A percentile compares a stretch with the other conserved stretches of the same genome.
Evolutionary conservation across 225 moss, liverwort and hornwort genomes (phyloP).

Genomic region (Physcomitrium patens): DNA sequence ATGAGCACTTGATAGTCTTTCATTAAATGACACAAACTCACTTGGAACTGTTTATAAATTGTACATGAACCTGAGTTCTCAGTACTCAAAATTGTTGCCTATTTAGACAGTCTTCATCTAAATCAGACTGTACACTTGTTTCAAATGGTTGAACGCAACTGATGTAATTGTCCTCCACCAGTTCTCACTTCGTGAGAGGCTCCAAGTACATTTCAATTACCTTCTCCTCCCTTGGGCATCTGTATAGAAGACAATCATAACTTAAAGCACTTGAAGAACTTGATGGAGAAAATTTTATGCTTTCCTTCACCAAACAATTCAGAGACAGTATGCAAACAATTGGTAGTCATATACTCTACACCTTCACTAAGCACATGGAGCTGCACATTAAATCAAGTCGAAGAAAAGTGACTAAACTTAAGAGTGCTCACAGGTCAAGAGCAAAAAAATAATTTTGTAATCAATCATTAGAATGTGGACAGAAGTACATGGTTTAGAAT

Average conservation of each 20-base stretch:
- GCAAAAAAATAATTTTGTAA: neutral
- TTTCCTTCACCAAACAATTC: neutral
- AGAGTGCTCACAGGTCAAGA: neutral
- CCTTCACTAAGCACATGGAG: neutral
- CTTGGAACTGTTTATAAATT: neutral
- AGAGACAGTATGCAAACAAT: neutral
- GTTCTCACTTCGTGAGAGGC: slow-evolving; percentile 49
- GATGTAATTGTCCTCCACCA: slow-evolving; percentile 42
- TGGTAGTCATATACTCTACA: neutral
- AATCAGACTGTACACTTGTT: slow-evolving; percentile 29
- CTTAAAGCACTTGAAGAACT: neutral
- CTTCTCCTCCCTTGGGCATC: slow-evolving; percentile 66
- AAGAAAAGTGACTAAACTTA: neutral
- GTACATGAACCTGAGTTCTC: neutral
- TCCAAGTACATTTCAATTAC: slow-evolving; percentile 58
- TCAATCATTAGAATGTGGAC: too few species aligned
- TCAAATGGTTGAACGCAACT: slow-evolving; percentile 53
- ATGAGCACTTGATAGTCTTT: neutral
- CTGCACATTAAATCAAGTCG: neutral
- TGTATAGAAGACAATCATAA: slow-evolving; percentile 28
- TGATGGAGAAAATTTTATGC: neutral
- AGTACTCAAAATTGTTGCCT: too few species aligned
- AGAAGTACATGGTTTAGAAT: too few species aligned
- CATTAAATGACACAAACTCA: too few species aligned
- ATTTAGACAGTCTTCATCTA: neutral